These are phyloP conservation scores for Myriosclerotinia curreyana DNA, from an alignment of 2,329 filamentous ascomycete genomes.

Conservation along the genomic window DNA sequence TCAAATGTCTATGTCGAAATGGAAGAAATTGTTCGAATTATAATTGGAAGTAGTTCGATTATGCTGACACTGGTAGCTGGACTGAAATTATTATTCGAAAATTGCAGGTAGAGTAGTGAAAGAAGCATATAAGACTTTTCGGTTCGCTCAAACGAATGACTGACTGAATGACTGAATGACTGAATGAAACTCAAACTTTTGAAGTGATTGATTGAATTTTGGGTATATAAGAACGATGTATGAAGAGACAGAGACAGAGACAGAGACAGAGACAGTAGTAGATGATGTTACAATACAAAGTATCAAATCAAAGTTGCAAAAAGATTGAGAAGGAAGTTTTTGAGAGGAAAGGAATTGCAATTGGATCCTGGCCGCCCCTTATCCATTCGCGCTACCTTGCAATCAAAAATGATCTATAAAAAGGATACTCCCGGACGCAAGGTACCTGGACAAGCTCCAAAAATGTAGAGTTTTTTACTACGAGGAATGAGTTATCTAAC, in stretches of 20 bases:
- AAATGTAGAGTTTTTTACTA: slow-evolving; percentile 32
- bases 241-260: slow-evolving; percentile 26
- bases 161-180: slow-evolving; percentile 36
- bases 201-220: slow-evolving; percentile 17
- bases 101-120: slow-evolving; percentile 17
- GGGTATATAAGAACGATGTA: slow-evolving; percentile 33
- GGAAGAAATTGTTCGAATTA: slow-evolving; percentile 25
- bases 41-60: slow-evolving; percentile 22
- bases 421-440: slow-evolving; percentile 34
- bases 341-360: slow-evolving; percentile 19
- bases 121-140: slow-evolving; percentile 17
- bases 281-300: slow-evolving; percentile 20
- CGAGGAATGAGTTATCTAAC: slow-evolving; percentile 30
- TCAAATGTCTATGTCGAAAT: slow-evolving; percentile 27
- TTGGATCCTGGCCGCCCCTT: slow-evolving; percentile 27
- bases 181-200: slow-evolving; percentile 28
- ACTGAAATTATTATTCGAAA: slow-evolving; percentile 15
- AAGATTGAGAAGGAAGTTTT: slow-evolving; percentile 9
- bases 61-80: slow-evolving; percentile 16
- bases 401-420: slow-evolving; percentile 36
- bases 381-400: slow-evolving; percentile 35
- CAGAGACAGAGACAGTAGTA: too few relatives aligned
- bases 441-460: slow-evolving; percentile 25
- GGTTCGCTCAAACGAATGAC: slow-evolving; percentile 36
- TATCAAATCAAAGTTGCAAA: slow-evolving; percentile 8